phyloP scores from a whole-genome alignment of 2,329 filamentous ascomycete species.

The Coniochaeta pulveracea region DNA sequence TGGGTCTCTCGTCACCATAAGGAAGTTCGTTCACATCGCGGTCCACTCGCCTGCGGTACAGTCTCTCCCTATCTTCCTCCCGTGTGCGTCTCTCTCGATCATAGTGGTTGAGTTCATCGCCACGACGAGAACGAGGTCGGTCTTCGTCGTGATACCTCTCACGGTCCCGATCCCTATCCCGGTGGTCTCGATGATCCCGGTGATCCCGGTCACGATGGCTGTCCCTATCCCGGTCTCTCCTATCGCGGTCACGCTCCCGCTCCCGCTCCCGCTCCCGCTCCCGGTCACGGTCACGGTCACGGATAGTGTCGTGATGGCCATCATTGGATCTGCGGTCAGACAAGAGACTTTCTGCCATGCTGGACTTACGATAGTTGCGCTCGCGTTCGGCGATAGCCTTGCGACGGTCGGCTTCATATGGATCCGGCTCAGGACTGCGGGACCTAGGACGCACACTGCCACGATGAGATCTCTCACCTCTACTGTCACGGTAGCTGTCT shows the following conservation, averaged over 20 bases:
- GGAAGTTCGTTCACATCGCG: constrained; percentile 79
- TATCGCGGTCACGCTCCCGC: constrained; percentile 23
- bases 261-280: constrained; percentile 23
- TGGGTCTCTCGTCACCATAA: constrained; percentile 67
- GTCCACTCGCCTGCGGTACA: constrained; percentile 71
- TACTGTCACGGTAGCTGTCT: constrained; percentile 32
- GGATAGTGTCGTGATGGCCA: constrained; percentile 30
- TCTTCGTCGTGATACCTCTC: constrained; percentile 31
- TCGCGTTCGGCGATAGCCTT: constrained; percentile 91
- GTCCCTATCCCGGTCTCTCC: constrained; percentile 26
- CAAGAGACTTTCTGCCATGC: constrained; percentile 53
- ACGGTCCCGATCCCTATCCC: constrained; percentile 20
- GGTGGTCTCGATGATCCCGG: constrained; percentile 18
- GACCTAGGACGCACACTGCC: constrained; percentile 47
- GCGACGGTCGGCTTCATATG: constrained; percentile 89
- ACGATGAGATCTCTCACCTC: constrained; percentile 54
- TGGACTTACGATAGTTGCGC: constrained; percentile 77
- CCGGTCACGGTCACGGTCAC: constrained; percentile 17
- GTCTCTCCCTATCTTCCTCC: constrained; percentile 80
- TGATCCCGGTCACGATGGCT: constrained; percentile 20
- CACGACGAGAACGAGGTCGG: constrained; percentile 39
- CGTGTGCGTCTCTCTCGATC: constrained; percentile 79
- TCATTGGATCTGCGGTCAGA: constrained; percentile 39
- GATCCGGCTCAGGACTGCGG: constrained; percentile 82
- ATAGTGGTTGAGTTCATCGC: constrained; percentile 56